phyloP scores from a whole-genome alignment of 139 green algal genomes.

The Chlamydomonas sp. region DNA sequence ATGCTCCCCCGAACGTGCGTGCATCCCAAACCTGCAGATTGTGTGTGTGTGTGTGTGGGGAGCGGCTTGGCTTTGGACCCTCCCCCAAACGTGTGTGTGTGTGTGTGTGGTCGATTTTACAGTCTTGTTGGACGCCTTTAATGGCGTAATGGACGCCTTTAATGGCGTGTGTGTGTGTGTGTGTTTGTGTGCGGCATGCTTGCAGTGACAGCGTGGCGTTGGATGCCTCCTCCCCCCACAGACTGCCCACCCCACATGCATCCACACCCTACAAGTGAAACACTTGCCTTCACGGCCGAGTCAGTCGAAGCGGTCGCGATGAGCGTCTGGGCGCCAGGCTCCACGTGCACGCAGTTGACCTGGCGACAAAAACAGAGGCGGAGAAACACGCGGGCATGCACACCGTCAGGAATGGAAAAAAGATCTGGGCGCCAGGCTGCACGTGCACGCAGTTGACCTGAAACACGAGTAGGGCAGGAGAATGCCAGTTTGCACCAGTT shows the following conservation, averaged over 20 bases:
- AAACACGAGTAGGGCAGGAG: no score
- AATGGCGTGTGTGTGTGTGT: constrained; percentile 26
- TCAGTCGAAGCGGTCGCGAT: constrained; percentile 6
- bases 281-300: constrained; percentile 5
- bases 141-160: no score
- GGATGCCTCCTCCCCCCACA: not conserved
- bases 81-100: no score
- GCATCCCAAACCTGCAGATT: constrained; percentile 56
- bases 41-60: constrained; percentile 12
- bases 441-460: no score
- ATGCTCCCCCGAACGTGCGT: constrained; percentile 27
- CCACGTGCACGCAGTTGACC: constrained; percentile 51
- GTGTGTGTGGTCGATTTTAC: no score
- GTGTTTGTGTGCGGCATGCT: constrained; percentile 1
- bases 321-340: constrained; percentile 7
- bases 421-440: no score
- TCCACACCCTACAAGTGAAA: not conserved
- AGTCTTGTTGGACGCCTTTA: no score
- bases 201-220: not conserved
- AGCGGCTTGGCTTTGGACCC: no score
- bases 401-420: no score
- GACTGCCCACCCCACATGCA: not conserved
- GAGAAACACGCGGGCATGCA: no score
- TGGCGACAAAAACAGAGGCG: no score
- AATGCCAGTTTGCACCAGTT: no score